Evolutionary conservation across 2,329 filamentous ascomycete species (phyloP).

Genomic region (Aspergillus spinulosporus): DNA sequence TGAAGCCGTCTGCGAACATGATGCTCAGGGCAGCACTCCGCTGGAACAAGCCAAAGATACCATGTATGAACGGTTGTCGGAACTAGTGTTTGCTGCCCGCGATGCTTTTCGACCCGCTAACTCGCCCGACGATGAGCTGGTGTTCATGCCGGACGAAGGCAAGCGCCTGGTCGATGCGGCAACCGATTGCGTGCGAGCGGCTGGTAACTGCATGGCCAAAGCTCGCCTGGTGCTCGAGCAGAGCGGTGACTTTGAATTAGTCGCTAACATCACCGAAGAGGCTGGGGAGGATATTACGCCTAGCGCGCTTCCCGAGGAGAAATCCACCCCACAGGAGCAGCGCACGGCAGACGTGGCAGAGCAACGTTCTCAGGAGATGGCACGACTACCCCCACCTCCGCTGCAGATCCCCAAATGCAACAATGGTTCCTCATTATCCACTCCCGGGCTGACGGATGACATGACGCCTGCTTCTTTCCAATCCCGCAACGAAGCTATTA

Average conservation of each 20-base stretch:
- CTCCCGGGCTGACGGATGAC: conserved; percentile 39
- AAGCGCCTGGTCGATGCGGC: conserved; percentile 73
- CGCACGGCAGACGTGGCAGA: conserved; percentile 19
- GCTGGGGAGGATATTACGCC: conserved; percentile 23
- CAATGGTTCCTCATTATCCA: conserved; percentile 34
- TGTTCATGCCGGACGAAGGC: conserved; percentile 79
- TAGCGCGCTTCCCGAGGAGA: conserved; percentile 19
- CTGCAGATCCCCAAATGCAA: conserved; percentile 42
- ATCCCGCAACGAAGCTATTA: conserved; percentile 44
- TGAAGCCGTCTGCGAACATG: conserved; percentile 78
- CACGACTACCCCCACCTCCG: conserved; percentile 47
- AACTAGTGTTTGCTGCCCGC: conserved; percentile 76
- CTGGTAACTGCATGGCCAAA: conserved; percentile 87
- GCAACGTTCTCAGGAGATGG: conserved; percentile 30
- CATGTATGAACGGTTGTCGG: conserved; percentile 78
- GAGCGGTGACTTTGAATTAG: conserved; percentile 86
- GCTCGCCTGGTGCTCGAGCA: conserved; percentile 81
- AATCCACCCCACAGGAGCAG: conserved; percentile 25
- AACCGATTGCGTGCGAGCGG: conserved; percentile 83
- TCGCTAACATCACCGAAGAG: conserved; percentile 52
- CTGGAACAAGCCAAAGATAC: conserved; percentile 68
- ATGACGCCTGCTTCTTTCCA: conserved; percentile 42
- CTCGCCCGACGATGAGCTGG: conserved; percentile 69
- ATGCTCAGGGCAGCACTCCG: conserved; percentile 64
- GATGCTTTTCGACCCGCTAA: conserved; percentile 72